Base-by-base conservation (phyloP, 345 rosid genomes). In the Hypericum perforatum region DNA sequence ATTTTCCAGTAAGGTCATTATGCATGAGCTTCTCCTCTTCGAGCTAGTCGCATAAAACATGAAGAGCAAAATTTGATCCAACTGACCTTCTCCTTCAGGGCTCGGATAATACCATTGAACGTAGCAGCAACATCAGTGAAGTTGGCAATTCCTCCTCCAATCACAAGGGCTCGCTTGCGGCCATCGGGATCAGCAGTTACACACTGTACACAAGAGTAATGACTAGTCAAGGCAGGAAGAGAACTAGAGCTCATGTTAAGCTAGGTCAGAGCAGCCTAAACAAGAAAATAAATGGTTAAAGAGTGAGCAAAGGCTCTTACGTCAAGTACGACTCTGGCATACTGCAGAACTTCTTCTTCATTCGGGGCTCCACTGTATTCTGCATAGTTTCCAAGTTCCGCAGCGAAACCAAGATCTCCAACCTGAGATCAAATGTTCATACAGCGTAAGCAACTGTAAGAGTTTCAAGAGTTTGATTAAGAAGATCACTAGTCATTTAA, bases 301-400 rank as follows among this genome's bases (percentile, higher is more conserved):
- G 32, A 22, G 32, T 22, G 32, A 11, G 38, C 43, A 54, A 8
- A 8, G 13, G 32, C 40, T 58, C 79, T 74, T 76, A 88, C 96
- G 70, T 92, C 97, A 47, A 92, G 76, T 37, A 88, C 95, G 14
- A 88, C 98, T 80, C 97, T 84, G n/a, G 98, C 98, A 56, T 92
- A 88, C 70, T 88, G 95, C 78, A 92, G 70, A 39, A 92, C 95
- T 74, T 92, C 96, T 56, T 85, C 95, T 69, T 92, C 98, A 48
- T 92, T 92, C 16, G 94, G 98, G 53, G 97, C 95, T 64, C 98
- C 98, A 69, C 97, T 92, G 53, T 92, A 88, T 57, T 94, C 97
- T 12, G 97, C 97, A 41, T 94, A 89, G 71, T 94, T 94, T 7
- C 95, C 97, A 0, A 94, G 86, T 76, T 94, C 97, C 5, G 94